Evolutionary conservation across 164 flowering plant species (phyloP).

Genomic region (Vitis riparia): DNA sequence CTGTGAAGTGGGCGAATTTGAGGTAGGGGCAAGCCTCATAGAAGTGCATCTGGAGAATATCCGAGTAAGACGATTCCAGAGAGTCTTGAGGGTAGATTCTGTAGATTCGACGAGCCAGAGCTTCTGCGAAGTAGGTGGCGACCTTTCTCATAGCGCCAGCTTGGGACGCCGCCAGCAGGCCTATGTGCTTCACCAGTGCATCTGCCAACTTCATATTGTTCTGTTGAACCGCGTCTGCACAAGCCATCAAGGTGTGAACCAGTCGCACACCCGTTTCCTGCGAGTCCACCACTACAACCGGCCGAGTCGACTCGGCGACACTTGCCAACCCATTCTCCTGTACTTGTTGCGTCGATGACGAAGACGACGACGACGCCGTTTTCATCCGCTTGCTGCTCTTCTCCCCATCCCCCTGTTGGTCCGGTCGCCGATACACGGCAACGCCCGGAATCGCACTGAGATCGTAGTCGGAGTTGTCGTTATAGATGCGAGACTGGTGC

Average conservation of each 20-base stretch:
- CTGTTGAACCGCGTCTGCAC: conserved; percentile 79
- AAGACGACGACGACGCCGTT: conserved; percentile 14
- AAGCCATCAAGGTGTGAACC: conserved; percentile 78
- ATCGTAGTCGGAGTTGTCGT: conserved; percentile 36
- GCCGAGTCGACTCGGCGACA: conserved; percentile 25
- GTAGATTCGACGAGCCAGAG: conserved; percentile 68
- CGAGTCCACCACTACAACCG: conserved; percentile 60
- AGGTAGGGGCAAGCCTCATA: conserved; percentile 84
- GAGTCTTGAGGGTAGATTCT: conserved; percentile 34
- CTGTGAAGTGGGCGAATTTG: conserved; percentile 92
- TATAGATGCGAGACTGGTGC: conserved; percentile 9
- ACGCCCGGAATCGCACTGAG: conserved; percentile 48
- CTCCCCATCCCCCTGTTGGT: conserved; percentile 11
- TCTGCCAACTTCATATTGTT: conserved; percentile 56
- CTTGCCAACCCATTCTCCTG: no score
- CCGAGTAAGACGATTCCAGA: conserved; percentile 38
- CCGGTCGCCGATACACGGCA: conserved; percentile 27
- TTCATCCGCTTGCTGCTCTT: conserved; percentile 38
- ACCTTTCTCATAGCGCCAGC: conserved; percentile 87
- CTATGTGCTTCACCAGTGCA: conserved; percentile 63
- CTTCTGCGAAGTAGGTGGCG: conserved; percentile 71
- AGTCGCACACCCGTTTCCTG: conserved; percentile 71
- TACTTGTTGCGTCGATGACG: conserved; percentile 19
- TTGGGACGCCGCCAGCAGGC: conserved; percentile 64
- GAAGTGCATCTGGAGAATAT: conserved; percentile 73